These are phyloP conservation scores for Colletotrichum melonis DNA, from an alignment of 2,329 filamentous ascomycete genomes.

Conservation along the genomic window DNA sequence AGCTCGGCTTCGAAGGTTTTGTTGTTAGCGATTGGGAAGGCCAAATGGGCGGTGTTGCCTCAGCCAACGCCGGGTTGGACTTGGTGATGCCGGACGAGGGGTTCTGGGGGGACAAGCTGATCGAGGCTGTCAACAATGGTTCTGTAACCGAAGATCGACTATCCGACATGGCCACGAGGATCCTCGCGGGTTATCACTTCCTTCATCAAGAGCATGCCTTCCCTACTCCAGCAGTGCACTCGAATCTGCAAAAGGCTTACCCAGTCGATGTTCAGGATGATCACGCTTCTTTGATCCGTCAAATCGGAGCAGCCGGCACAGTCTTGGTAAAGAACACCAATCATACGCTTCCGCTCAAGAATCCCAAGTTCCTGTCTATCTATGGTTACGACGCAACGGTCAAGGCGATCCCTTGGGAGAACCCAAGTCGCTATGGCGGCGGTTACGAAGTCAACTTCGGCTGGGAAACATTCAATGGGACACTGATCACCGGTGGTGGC, in stretches of 20 bases:
- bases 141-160: slow-evolving; percentile 66
- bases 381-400: slow-evolving; percentile 73
- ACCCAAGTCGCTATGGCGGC: slow-evolving; percentile 49
- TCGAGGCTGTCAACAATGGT: slow-evolving; percentile 69
- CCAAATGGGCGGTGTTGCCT: slow-evolving; percentile 72
- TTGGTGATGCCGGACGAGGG: slow-evolving; percentile 72
- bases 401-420: slow-evolving; percentile 37
- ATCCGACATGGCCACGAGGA: slow-evolving; percentile 69
- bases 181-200: slow-evolving; percentile 70
- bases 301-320: slow-evolving; percentile 65
- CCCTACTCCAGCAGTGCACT: slow-evolving; percentile 66
- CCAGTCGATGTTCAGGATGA: slow-evolving; percentile 44
- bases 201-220: slow-evolving; percentile 60
- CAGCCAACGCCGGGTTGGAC: slow-evolving; percentile 74
- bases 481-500: slow-evolving; percentile 47
- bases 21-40: slow-evolving; percentile 73
- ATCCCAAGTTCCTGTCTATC: slow-evolving; percentile 63
- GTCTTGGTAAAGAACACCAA: slow-evolving; percentile 82
- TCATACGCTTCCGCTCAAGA: slow-evolving; percentile 70
- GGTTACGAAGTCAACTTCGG: slow-evolving; percentile 47
- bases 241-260: slow-evolving; percentile 62
- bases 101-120: slow-evolving; percentile 65
- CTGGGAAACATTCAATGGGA: slow-evolving; percentile 59
- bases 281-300: slow-evolving; percentile 19
- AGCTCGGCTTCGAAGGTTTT: slow-evolving; percentile 72